Evolutionary conservation across 306 rosid species (phyloP).

Genomic region (Cucumis hystrix): DNA sequence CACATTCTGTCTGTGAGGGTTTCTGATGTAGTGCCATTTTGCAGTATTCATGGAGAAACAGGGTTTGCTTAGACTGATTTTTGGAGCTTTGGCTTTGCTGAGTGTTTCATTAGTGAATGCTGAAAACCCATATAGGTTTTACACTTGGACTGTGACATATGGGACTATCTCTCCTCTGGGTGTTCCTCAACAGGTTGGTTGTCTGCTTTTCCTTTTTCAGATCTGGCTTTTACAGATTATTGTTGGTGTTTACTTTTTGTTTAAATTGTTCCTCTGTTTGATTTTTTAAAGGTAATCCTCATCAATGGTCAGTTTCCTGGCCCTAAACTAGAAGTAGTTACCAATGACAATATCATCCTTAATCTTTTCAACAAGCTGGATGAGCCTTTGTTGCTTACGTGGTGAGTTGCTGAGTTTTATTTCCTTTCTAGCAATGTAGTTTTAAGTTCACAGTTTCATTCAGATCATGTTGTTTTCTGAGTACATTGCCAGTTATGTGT

Average conservation of each 20-base stretch:
- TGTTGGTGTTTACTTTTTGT: not conserved
- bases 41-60: conserved; percentile 39
- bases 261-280: conserved; percentile 17
- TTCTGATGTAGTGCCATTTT: conserved; percentile 8
- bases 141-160: conserved; percentile 84
- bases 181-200: conserved; percentile 71
- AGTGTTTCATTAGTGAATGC: conserved; percentile 42
- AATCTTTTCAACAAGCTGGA: conserved; percentile 87
- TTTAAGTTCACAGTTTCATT: not conserved
- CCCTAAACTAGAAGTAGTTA: conserved; percentile 78
- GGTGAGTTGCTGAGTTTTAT: conserved; percentile 27
- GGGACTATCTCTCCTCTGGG: conserved; percentile 74
- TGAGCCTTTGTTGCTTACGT: conserved; percentile 70
- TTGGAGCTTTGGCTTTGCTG: conserved; percentile 26
- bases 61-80: conserved; percentile 25
- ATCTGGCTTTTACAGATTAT: conserved; percentile 10
- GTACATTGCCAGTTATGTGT: not conserved
- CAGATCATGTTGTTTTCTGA: not conserved
- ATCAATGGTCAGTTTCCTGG: conserved; percentile 94
- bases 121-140: conserved; percentile 62
- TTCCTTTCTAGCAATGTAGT: not conserved
- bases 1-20: not conserved
- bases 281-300: conserved; percentile 57
- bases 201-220: conserved; percentile 7
- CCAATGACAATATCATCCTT: conserved; percentile 78